A percentile compares a stretch with the other conserved stretches of the same genome.
Conservation (phyloP, 805 yeast genomes). For the Hanseniaspora mollemarum region DNA sequence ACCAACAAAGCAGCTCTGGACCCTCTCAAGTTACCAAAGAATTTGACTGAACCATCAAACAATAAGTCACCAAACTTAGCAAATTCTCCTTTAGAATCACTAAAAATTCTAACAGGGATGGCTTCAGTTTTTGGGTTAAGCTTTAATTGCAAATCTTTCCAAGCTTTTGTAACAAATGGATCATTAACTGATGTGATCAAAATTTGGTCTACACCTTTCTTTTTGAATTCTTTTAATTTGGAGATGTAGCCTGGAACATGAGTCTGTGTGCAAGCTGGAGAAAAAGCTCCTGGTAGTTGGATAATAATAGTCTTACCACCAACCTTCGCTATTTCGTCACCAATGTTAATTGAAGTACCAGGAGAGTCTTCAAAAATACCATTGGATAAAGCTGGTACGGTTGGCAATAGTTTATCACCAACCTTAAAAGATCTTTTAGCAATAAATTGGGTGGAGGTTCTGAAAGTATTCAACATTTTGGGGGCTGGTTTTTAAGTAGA, state of each 20-base stretch:
- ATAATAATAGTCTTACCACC: slow-evolving; percentile 45
- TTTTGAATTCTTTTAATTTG: slow-evolving; percentile 40
- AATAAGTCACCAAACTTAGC: slow-evolving; percentile 50
- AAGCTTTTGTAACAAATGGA: slow-evolving; percentile 71
- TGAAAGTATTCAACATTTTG: slow-evolving; percentile 1
- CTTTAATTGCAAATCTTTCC: slow-evolving; percentile 41
- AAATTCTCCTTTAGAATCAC: slow-evolving; percentile 73
- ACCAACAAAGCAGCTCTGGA: slow-evolving; percentile 67
- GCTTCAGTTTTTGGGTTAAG: slow-evolving; percentile 17
- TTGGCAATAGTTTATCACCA: slow-evolving; percentile 55
- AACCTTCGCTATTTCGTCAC: slow-evolving; percentile 32
- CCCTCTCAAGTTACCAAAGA: slow-evolving; percentile 67
- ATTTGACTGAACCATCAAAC: slow-evolving; percentile 56
- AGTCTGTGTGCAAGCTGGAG: slow-evolving; percentile 64
- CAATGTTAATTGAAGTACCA: slow-evolving; percentile 47
- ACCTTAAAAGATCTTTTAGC: slow-evolving; percentile 31
- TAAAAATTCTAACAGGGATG: slow-evolving; percentile 44
- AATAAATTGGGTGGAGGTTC: not conserved
- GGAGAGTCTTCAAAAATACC: slow-evolving; percentile 45
- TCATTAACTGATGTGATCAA: slow-evolving; percentile 75
- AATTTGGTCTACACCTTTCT: slow-evolving; percentile 53
- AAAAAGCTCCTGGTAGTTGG: slow-evolving; percentile 78
- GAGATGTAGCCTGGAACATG: slow-evolving; percentile 62
- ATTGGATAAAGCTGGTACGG: slow-evolving; percentile 32
- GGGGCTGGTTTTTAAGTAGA: not conserved